phyloP scores from a whole-genome alignment of 73 alveolate species.

The Paramecium sonneborni region DNA sequence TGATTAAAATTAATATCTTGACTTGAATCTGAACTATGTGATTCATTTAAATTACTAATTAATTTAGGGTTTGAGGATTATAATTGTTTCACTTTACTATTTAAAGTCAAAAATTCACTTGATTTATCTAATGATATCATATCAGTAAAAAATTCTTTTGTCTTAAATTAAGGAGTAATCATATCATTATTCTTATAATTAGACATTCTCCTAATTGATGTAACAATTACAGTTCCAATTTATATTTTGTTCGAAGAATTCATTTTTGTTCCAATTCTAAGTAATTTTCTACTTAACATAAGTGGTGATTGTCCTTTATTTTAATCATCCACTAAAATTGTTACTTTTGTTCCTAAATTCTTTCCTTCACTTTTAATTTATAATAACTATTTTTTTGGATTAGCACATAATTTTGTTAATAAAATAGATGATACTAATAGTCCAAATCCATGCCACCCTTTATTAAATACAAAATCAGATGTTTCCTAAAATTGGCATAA shows the following conservation, averaged over 20 bases:
- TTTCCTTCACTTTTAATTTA: neutral
- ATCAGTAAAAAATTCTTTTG: neutral
- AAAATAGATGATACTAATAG: neutral
- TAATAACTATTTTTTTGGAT: neutral
- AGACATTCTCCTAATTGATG: neutral
- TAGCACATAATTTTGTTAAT: neutral
- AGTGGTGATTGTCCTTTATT: neutral
- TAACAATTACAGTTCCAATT: neutral
- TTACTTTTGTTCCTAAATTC: neutral
- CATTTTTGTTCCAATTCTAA: neutral
- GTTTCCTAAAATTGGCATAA: neutral
- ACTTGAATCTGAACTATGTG: neutral
- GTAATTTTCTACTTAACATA: neutral
- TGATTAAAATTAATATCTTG: neutral
- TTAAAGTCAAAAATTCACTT: neutral
- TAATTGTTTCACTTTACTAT: neutral
- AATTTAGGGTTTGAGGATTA: neutral
- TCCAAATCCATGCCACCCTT: conserved; percentile 40
- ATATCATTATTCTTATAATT: neutral
- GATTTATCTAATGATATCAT: neutral
- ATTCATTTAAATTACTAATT: neutral
- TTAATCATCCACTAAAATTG: neutral
- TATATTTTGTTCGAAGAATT: neutral
- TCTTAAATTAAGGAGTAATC: neutral
- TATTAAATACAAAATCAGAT: neutral